Evolutionary conservation across 2,329 filamentous ascomycete species (phyloP), one percentile per base, ranked within the genome.

Genomic region (Septoria linicola): DNA sequence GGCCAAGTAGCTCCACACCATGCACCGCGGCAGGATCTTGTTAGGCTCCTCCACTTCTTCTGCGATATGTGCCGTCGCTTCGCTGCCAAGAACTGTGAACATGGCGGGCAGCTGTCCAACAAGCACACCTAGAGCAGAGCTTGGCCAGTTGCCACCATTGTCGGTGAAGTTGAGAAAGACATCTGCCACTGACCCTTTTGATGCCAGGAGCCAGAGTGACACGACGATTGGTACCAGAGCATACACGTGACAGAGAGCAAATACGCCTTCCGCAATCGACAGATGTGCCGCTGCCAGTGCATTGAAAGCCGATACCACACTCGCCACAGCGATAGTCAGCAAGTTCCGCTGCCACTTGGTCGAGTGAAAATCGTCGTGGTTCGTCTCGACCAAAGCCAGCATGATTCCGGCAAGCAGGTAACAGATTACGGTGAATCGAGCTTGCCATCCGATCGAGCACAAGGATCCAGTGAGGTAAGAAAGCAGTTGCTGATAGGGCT

Each of bases 361-460:
- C 2, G 59, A 36, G 4, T 47, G 41, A 41, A 62, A 62, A 3
- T 45, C 25, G 25, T 36, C 14, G 17, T 0, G 71, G 61, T 75
- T 74, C 41, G 77, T 58, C 17, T 72, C 65, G 10, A 75, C 66
- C 3, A 78, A 54, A 0, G 72, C 74, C 58, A 77, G 73, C 2
- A 77, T 72, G 34, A 73, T 69, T 8, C 69, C 71, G 3, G 70
- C 73, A 2, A 72, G 66, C n/a, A 76, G 64, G 62, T 72, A 74
- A 5, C 69, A 70, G 42, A 72, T 70, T 1, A 69, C 66, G 4
- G 72, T 72, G 21, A 74, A 70, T 14, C 72, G 70, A 43, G 68
- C 70, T 51, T 76, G 73, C 74, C 73, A 77, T 1, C 62, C 65
- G 13, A 67, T 58, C 8, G 62, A 63, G 11, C 61, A 63, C 2